Conservation (phyloP, 768 basidiomycete genomes). For the Mycena indigotica region DNA sequence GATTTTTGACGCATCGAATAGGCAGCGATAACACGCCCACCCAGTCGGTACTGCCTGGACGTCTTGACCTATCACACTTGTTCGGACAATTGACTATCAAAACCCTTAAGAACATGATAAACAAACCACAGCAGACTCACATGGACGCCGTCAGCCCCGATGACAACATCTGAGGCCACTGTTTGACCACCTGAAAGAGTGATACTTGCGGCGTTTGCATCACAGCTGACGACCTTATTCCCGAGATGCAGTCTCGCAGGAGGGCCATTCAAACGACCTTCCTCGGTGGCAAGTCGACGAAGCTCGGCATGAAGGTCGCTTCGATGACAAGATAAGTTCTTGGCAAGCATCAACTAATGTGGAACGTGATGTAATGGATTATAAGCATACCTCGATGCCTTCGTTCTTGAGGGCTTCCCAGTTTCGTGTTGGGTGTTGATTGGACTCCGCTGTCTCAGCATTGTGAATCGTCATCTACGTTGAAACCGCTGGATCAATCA, state of each 20-base stretch:
- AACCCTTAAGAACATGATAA: too few relatives aligned
- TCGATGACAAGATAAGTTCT: constrained; percentile 5
- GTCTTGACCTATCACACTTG: neutral
- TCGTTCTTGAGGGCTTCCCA: neutral
- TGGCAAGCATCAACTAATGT: neutral
- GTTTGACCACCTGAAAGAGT: constrained; percentile 38
- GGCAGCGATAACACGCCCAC: neutral
- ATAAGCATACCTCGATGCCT: neutral
- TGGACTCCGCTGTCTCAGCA: neutral
- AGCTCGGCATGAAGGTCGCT: constrained; percentile 13
- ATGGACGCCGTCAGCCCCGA: constrained; percentile 17
- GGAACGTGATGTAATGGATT: too few relatives aligned
- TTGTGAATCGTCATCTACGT: constrained; percentile 4
- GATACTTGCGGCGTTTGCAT: constrained; percentile 32
- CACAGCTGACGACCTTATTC: constrained; percentile 8
- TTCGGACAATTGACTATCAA: neutral
- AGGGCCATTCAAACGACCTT: constrained; percentile 1
- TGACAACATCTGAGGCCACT: constrained; percentile 28
- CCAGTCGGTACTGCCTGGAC: neutral
- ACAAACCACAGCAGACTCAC: too few relatives aligned
- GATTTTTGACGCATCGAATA: neutral
- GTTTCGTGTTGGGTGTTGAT: neutral
- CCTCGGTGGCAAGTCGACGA: constrained; percentile 8
- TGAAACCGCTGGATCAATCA: too few relatives aligned
- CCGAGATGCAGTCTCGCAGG: constrained; percentile 7